Evolutionary conservation across 805 yeast species (phyloP).

Genomic region (Metschnikowia lochheadii): DNA sequence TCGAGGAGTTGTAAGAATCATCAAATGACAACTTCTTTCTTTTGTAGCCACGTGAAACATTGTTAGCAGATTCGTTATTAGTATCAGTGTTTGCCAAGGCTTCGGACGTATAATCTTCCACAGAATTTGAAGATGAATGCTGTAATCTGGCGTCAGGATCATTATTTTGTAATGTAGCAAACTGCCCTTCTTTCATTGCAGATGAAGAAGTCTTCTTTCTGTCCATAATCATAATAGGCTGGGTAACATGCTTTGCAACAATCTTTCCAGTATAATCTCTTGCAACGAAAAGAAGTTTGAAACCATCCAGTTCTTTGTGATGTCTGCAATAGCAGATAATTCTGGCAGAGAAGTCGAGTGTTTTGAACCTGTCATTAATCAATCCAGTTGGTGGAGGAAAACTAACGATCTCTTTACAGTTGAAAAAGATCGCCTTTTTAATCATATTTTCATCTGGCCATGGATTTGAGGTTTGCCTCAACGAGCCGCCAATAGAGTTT

Average conservation of each 20-base stretch:
- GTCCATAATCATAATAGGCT: conserved; percentile 88
- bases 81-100: conserved; percentile 39
- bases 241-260: conserved; percentile 67
- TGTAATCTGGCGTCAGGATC: background rate
- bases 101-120: conserved; percentile 58
- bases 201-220: conserved; percentile 64
- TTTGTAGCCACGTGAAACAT: conserved; percentile 35
- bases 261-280: conserved; percentile 58
- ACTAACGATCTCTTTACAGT: conserved; percentile 82
- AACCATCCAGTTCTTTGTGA: conserved; percentile 85
- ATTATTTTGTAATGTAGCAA: conserved; percentile 33
- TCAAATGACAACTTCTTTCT: conserved; percentile 48
- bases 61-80: conserved; percentile 21
- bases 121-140: conserved; percentile 49
- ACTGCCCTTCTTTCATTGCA: conserved; percentile 12
- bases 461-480: conserved; percentile 55
- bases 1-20: conserved; percentile 34
- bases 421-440: conserved; percentile 83
- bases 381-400: conserved; percentile 58
- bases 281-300: conserved; percentile 64
- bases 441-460: conserved; percentile 74
- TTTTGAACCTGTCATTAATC: conserved; percentile 28
- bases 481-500: conserved; percentile 14
- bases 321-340: conserved; percentile 95
- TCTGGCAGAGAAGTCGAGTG: conserved; percentile 58